These are phyloP conservation scores for Pontederia crassipes DNA, from an alignment of 176 grass and related monocot genomes.

Conservation along the genomic window DNA sequence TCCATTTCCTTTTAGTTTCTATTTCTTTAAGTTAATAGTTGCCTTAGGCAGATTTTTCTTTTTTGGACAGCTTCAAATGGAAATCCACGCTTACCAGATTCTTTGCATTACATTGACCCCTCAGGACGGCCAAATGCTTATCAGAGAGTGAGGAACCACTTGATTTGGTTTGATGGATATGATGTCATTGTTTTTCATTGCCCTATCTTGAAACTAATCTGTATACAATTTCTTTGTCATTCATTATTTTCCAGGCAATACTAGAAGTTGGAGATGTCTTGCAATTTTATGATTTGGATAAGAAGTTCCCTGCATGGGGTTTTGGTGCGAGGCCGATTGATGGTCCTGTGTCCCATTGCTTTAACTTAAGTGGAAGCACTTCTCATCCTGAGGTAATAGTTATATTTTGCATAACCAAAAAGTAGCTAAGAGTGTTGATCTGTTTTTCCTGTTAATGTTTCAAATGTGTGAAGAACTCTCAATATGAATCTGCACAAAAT, in stretches of 20 bases:
- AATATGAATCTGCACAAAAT: too few species aligned
- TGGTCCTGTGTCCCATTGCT: slow-evolving; percentile 91
- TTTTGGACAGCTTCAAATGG: slow-evolving; percentile 90
- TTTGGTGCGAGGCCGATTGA: slow-evolving; percentile 99
- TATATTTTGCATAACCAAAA: slow-evolving; percentile 5
- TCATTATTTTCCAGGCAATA: slow-evolving; percentile 56
- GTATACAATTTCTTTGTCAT: slow-evolving; percentile 8
- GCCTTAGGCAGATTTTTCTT: slow-evolving; percentile 13
- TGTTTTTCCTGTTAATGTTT: not conserved
- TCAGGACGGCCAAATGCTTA: slow-evolving; percentile 96
- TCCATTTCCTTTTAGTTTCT: slow-evolving; percentile 13
- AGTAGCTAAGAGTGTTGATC: not conserved
- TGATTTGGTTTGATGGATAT: not conserved
- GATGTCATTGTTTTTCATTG: not conserved
- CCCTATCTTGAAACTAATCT: not conserved
- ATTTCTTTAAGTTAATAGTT: slow-evolving; percentile 6
- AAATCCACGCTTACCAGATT: slow-evolving; percentile 94
- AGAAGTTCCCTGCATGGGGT: slow-evolving; percentile 77
- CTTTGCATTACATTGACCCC: slow-evolving; percentile 98
- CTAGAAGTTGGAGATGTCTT: slow-evolving; percentile 88
- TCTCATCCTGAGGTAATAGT: slow-evolving; percentile 66
- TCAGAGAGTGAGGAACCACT: slow-evolving; percentile 74
- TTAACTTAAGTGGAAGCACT: slow-evolving; percentile 95
- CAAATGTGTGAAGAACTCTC: too few species aligned
- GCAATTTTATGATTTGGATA: slow-evolving; percentile 77